Conservation (phyloP, 345 rosid genomes). For the Gossypium herbaceum region DNA sequence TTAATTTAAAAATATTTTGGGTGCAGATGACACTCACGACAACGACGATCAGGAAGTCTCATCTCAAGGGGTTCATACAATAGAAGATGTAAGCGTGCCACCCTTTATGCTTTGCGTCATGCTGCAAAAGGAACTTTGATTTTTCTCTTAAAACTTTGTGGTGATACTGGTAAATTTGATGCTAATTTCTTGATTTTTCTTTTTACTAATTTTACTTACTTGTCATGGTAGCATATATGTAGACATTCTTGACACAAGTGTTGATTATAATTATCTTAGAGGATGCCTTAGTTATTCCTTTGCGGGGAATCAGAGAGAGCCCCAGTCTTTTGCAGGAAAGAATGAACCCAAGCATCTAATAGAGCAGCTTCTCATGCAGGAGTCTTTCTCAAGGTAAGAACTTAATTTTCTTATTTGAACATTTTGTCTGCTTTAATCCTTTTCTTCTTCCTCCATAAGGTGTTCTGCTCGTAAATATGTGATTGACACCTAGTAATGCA, state of each 20-base stretch:
- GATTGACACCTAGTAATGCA: neutral
- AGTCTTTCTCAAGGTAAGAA: conserved; percentile 71
- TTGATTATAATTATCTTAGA: neutral
- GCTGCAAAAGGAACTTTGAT: neutral
- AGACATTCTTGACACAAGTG: neutral
- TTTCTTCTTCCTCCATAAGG: conserved; percentile 1
- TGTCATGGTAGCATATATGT: neutral
- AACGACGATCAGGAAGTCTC: conserved; percentile 25
- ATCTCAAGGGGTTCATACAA: conserved; percentile 29
- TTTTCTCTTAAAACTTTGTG: neutral
- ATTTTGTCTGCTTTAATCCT: conserved; percentile 3
- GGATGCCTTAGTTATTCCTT: conserved; percentile 8
- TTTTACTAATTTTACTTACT: neutral
- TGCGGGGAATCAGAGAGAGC: conserved; percentile 22
- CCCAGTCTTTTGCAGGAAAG: conserved; percentile 28
- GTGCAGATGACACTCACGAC: conserved; percentile 50
- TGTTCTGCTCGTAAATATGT: neutral
- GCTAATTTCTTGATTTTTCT: neutral
- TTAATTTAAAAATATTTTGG: neutral
- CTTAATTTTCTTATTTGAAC: conserved; percentile 10
- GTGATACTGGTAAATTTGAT: neutral
- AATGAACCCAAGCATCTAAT: conserved; percentile 54
- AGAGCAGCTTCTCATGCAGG: conserved; percentile 70
- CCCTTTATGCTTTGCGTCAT: neutral
- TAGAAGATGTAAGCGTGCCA: conserved; percentile 33